Evolutionary conservation across 768 basidiomycete genomes (phyloP), one percentile per base, ranked within the genome.

Genomic region (Mycena crocata): DNA sequence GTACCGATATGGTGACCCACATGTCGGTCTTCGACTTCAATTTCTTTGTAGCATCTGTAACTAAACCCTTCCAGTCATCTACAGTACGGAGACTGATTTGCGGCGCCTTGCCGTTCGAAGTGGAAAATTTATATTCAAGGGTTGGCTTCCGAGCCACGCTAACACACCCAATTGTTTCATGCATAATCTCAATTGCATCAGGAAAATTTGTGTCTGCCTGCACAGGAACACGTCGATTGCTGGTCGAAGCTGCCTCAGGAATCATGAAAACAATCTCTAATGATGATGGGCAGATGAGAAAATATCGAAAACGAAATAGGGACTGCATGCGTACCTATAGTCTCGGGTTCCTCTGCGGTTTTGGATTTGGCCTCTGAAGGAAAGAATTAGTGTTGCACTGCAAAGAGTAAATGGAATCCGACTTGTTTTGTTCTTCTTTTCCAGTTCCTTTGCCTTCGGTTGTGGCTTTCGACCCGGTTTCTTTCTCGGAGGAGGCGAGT

Each of bases 251-350:
- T 5, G 60, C 60, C 24, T 52, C 40, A 19, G 51, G 60, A 35
- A 62, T n/a, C 51, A 62, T 62, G 24, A 62, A 45, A 1, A 62
- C 51, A 40, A 51, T 51, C 7, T 51, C 50, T 51, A 49, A n/a
- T n/a, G n/a, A n/a, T n/a, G n/a, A n/a, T n/a, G n/a, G n/a, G n/a
- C n/a, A n/a, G n/a, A n/a, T n/a, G n/a, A n/a, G n/a, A n/a, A n/a
- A n/a, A n/a, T n/a, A n/a, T n/a, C n/a, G n/a, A n/a, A n/a, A n/a
- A n/a, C n/a, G n/a, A n/a, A n/a, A n/a, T n/a, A n/a, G n/a, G n/a
- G n/a, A n/a, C n/a, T n/a, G n/a, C n/a, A n/a, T n/a, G n/a, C n/a
- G n/a, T n/a, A n/a, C n/a, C n/a, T n/a, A n/a, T n/a, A n/a, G n/a
- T n/a, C n/a, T n/a, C n/a, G n/a, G n/a, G n/a, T n/a, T n/a, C n/a